Evolutionary conservation across 345 rosid species (phyloP).

Genomic region (Firmiana major): DNA sequence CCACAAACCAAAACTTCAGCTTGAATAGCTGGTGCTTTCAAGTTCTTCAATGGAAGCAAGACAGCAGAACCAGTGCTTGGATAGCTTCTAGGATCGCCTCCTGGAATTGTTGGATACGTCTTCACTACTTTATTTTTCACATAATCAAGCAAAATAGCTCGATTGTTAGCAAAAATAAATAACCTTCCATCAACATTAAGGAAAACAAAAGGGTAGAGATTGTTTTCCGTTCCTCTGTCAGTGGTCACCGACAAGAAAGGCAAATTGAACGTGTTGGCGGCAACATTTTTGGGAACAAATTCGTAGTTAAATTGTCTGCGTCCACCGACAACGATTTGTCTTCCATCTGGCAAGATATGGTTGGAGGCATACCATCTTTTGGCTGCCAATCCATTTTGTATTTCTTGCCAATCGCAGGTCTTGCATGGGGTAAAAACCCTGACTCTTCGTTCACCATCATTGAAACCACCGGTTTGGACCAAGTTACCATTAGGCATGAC

Average conservation of each 20-base stretch:
- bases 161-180: slow-evolving; percentile 72
- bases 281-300: slow-evolving; percentile 52
- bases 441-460: slow-evolving; percentile 43
- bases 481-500: slow-evolving; percentile 52
- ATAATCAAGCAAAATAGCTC: slow-evolving; percentile 60
- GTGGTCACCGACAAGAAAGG: slow-evolving; percentile 57
- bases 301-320: slow-evolving; percentile 62
- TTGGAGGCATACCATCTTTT: slow-evolving; percentile 75
- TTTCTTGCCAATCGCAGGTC: slow-evolving; percentile 63
- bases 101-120: slow-evolving; percentile 63
- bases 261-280: slow-evolving; percentile 29
- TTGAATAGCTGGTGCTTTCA: slow-evolving; percentile 24
- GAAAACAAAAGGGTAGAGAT: slow-evolving; percentile 71
- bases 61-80: slow-evolving; percentile 87
- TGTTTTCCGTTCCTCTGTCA: slow-evolving; percentile 53
- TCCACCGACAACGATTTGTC: slow-evolving; percentile 68
- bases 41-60: slow-evolving; percentile 63
- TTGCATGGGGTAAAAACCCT: slow-evolving; percentile 53
- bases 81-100: slow-evolving; percentile 70
- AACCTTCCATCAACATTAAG: slow-evolving; percentile 58
- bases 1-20: slow-evolving; percentile 78
- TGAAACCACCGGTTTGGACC: slow-evolving; percentile 65
- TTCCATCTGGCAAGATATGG: slow-evolving; percentile 67
- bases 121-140: slow-evolving; percentile 41
- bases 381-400: slow-evolving; percentile 36